phyloP scores from a whole-genome alignment of 139 green algal genomes.

The Gonium pectorale region DNA sequence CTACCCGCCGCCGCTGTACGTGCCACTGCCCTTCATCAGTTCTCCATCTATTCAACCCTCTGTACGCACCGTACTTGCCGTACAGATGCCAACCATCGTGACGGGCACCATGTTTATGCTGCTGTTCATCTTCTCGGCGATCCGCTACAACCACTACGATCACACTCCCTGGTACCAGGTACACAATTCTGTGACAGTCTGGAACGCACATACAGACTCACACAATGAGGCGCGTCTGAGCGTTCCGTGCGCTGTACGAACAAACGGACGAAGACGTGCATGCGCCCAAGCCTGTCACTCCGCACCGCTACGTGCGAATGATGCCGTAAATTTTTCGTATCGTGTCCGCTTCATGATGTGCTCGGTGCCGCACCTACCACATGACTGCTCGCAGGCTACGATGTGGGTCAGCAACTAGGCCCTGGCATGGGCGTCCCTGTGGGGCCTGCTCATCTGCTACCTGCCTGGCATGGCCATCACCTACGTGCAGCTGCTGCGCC shows the following conservation, averaged over 20 bases:
- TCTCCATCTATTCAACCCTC: background rate
- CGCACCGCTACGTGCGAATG: too few species aligned
- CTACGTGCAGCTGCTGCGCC: conserved; percentile 30
- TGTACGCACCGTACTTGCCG: background rate
- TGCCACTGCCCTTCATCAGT: background rate
- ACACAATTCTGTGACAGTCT: too few species aligned
- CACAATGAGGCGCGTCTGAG: too few species aligned
- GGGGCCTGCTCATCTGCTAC: conserved; percentile 56
- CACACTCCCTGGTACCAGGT: conserved; percentile 27
- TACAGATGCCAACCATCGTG: background rate
- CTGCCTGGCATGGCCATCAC: conserved; percentile 35
- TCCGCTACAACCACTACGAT: conserved; percentile 52
- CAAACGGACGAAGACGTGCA: too few species aligned
- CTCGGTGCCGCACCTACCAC: too few species aligned
- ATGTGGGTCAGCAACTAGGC: conserved; percentile 55
- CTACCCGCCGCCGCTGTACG: background rate
- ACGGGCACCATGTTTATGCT: conserved; percentile 34
- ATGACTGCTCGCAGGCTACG: too few species aligned
- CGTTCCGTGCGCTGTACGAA: too few species aligned
- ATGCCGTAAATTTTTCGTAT: too few species aligned
- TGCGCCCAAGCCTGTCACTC: too few species aligned
- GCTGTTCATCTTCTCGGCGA: conserved; percentile 36
- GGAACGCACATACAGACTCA: too few species aligned
- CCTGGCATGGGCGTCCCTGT: conserved; percentile 41
- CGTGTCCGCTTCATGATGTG: too few species aligned